Base-by-base conservation (phyloP, 1,284 basidiomycete genomes). In the Pyrrhoderma lamaoense region DNA sequence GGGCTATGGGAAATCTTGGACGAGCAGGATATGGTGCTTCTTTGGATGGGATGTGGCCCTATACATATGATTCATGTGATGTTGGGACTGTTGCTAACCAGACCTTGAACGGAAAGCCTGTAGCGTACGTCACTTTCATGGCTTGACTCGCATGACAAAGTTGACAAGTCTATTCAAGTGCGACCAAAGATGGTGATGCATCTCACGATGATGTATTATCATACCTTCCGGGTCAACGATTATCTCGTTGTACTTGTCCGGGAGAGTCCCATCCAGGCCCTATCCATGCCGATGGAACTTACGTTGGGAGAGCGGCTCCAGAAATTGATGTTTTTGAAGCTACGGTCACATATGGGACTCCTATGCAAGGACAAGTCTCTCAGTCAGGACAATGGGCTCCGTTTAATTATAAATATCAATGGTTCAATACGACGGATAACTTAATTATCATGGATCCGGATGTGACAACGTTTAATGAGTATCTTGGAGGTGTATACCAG, bases 271-370 rank as follows among this genome's bases (percentile, higher is more conserved):
- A 94, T 61, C 92, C 92, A 0, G 92, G 92, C 0, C 92, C 91
- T 11, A 70, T 61, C 21, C 67, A 68, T 46, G 49, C 60, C 14
- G 73, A 77, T 59, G 76, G 76, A 8, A 75, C 76, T 9, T 84
- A 74, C 47, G 76, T 79, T 5, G 92, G 90, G 14, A 77, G 91
- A 49, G 75, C 81, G 2, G 87, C 87, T 0, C 90, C 91, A 0
- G 90, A 94, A 68, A 89, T 93, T 57, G 89, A 93, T 67, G 75
- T 92, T 31, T 68, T 92, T 56, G 90, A 93, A 67, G 80, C 86
- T 2, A 74, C 80, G 58, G 64, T 81, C 76, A 45, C 19, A 52
- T 61, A 65, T 2, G 42, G 45, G 3, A 36, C 25, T 23, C 31
- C 47, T n/a, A 42, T 59, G 3, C 49, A 39, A 23, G 60, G 56